phyloP scores from a whole-genome alignment of 2,329 filamentous ascomycete species.

The Cladophialophora carrionii region DNA sequence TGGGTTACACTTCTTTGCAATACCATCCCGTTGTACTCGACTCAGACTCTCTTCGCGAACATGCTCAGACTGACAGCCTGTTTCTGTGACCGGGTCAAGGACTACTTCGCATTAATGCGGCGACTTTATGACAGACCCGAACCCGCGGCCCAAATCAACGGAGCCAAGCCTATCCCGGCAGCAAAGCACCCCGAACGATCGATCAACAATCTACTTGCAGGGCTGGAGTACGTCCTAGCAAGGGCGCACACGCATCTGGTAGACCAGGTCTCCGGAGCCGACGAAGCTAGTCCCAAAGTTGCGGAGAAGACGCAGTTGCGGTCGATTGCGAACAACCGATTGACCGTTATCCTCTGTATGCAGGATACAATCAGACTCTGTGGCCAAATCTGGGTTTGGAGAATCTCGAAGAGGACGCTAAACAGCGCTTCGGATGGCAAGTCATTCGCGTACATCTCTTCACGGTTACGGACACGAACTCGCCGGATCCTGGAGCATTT shows the following conservation, averaged over 20 bases:
- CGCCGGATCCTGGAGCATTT: constrained; percentile 87
- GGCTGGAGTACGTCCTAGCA: constrained; percentile 86
- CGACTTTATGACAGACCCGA: constrained; percentile 59
- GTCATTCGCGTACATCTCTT: constrained; percentile 86
- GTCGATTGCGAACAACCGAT: constrained; percentile 84
- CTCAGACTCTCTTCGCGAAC: constrained; percentile 79
- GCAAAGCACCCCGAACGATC: constrained; percentile 46
- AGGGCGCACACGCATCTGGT: constrained; percentile 81
- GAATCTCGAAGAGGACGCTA: constrained; percentile 59
- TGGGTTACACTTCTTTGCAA: constrained; percentile 87
- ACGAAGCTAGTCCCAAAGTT: constrained; percentile 13
- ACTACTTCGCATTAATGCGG: constrained; percentile 72
- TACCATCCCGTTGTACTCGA: constrained; percentile 79
- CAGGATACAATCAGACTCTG: constrained; percentile 93
- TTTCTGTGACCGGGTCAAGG: constrained; percentile 75
- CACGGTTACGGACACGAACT: constrained; percentile 87
- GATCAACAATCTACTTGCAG: constrained; percentile 81
- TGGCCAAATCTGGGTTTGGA: constrained; percentile 95
- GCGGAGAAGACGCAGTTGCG: constrained; percentile 76
- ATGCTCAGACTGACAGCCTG: constrained; percentile 88
- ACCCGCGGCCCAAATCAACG: constrained; percentile 25
- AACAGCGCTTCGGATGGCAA: constrained; percentile 71
- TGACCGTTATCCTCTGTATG: constrained; percentile 94
- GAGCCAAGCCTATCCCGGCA: constrained; percentile 9
- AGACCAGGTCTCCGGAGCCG: constrained; percentile 24